phyloP scores from a whole-genome alignment of 768 basidiomycete species.

The Boletus subparvulus region DNA sequence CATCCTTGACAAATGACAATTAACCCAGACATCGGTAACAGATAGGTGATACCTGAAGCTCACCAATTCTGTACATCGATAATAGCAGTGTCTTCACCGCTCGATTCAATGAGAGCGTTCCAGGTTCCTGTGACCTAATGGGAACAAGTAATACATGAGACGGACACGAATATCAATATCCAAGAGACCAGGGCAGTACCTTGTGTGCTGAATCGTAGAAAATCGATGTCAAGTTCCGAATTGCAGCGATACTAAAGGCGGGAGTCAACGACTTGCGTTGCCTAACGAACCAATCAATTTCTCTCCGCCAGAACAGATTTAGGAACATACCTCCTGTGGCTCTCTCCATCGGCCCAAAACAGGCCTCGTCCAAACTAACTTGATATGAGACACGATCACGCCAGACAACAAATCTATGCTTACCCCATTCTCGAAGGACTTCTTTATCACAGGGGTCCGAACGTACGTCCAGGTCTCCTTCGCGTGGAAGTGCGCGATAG shows the following conservation, averaged over 20 bases:
- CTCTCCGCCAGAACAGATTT: constrained; percentile 14
- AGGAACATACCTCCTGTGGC: neutral
- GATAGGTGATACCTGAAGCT: neutral
- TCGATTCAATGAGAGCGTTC: constrained; percentile 28
- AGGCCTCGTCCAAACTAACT: constrained; percentile 28
- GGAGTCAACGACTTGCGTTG: neutral
- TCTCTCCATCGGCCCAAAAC: constrained; percentile 8
- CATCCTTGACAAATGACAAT: constrained; percentile 25
- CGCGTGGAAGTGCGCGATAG: constrained; percentile 5
- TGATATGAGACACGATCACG: too few species aligned
- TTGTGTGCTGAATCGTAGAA: constrained; percentile 20
- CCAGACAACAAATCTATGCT: too few species aligned
- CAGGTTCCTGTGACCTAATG: constrained; percentile 31
- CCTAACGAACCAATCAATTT: neutral
- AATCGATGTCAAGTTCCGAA: neutral
- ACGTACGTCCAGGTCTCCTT: constrained; percentile 35
- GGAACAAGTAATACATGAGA: neutral
- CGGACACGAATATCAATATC: neutral
- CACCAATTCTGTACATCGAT: constrained; percentile 41
- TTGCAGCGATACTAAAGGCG: neutral
- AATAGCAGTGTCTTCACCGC: constrained; percentile 18
- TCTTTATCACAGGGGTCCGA: constrained; percentile 31
- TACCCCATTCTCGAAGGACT: neutral
- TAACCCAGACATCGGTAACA: neutral
- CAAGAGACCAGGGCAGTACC: neutral